Evolutionary conservation across 1,284 basidiomycete species (phyloP).

Genomic region (Naganishia sp.): DNA sequence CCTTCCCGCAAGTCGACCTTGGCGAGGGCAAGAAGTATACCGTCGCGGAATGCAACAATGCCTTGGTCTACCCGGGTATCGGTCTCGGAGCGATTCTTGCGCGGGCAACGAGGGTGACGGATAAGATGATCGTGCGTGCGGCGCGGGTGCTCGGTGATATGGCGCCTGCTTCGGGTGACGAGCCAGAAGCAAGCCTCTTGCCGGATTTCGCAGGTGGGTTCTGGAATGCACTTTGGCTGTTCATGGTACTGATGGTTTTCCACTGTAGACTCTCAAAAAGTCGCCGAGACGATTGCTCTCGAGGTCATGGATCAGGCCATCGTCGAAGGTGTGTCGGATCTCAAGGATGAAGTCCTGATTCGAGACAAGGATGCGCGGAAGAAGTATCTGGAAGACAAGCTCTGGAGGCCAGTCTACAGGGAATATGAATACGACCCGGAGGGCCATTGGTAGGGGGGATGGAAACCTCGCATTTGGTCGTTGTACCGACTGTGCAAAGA

Average conservation of each 20-base stretch:
- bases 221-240: neutral
- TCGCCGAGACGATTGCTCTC: conserved; percentile 74
- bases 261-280: conserved; percentile 66
- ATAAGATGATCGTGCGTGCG: conserved; percentile 69
- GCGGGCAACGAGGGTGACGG: conserved; percentile 42
- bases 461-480: neutral
- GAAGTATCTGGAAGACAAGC: conserved; percentile 50
- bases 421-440: conserved; percentile 66
- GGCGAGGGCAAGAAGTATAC: conserved; percentile 56
- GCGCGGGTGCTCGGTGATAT: conserved; percentile 66
- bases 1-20: conserved; percentile 72
- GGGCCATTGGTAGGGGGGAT: conserved; percentile 39
- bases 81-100: conserved; percentile 68
- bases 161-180: conserved; percentile 67
- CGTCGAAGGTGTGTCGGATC: conserved; percentile 65
- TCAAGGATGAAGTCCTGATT: conserved; percentile 57
- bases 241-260: conserved; percentile 37
- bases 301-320: conserved; percentile 75
- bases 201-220: conserved; percentile 50
- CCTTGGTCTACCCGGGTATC: conserved; percentile 74
- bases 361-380: conserved; percentile 60
- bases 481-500: neutral
- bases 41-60: conserved; percentile 72
- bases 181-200: conserved; percentile 58
- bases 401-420: conserved; percentile 61